Conservation (phyloP, 2,329 filamentous ascomycete genomes). For the Venturia oleaginea region DNA sequence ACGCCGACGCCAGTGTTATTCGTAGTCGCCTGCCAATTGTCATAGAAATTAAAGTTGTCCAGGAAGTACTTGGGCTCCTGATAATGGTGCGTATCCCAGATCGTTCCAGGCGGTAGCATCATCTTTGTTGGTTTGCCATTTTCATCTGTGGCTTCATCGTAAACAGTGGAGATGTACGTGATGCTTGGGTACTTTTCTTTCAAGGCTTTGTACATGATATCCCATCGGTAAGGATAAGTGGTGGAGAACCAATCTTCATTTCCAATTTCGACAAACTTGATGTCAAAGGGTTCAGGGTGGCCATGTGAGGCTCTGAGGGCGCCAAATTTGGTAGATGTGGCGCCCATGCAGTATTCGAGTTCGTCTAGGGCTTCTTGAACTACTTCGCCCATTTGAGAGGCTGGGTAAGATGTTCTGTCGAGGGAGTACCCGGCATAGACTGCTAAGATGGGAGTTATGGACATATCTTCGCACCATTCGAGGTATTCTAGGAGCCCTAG, state of each 20-base stretch:
- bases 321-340: conserved; percentile 25
- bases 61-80: conserved; percentile 31
- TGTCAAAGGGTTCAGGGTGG: conserved; percentile 27
- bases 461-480: conserved; percentile 38
- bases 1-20: conserved; percentile 23
- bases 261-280: conserved; percentile 31
- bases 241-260: conserved; percentile 31
- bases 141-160: conserved; percentile 22
- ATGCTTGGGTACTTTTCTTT: conserved; percentile 27
- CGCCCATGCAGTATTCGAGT: conserved; percentile 25
- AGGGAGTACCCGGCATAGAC: conserved; percentile 38
- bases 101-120: conserved; percentile 25
- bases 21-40: conserved; percentile 27
- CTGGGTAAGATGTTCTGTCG: conserved; percentile 27
- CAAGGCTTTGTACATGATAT: conserved; percentile 26
- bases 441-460: conserved; percentile 33
- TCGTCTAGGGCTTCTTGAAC: conserved; percentile 31
- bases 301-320: conserved; percentile 27
- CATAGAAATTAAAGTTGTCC: conserved; percentile 33
- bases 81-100: conserved; percentile 37
- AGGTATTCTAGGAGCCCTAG: conserved; percentile 41
- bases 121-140: conserved; percentile 19
- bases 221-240: conserved; percentile 25
- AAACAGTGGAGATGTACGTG: conserved; percentile 24
- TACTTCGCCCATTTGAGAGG: conserved; percentile 28